Evolutionary conservation across 495 filamentous ascomycete species (phyloP).

Genomic region (Pseudevernia furfuracea): DNA sequence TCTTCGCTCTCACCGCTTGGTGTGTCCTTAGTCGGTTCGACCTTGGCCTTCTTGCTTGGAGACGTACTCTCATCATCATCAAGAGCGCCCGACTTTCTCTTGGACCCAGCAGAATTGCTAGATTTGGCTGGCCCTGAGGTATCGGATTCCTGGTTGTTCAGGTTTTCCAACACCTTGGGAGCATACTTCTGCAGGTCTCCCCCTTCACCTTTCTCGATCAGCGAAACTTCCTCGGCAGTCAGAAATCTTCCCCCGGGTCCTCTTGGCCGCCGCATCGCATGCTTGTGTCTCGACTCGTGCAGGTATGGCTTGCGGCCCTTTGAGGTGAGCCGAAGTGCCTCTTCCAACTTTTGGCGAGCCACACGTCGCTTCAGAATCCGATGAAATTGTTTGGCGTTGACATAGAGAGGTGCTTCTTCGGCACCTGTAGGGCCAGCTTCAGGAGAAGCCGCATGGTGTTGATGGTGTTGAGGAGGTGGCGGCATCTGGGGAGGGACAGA

Average conservation of each 20-base stretch:
- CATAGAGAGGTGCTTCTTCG: conserved; percentile 92
- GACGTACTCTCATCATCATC: conserved; percentile 37
- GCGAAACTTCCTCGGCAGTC: conserved; percentile 94
- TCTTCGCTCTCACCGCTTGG: conserved; percentile 42
- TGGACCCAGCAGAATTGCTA: conserved; percentile 33
- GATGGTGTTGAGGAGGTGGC: conserved; percentile 46
- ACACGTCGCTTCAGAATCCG: conserved; percentile 90
- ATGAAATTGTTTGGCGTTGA: conserved; percentile 98
- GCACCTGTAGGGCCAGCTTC: conserved; percentile 68
- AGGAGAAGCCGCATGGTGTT: conserved; percentile 64
- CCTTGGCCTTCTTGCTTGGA: conserved; percentile 43
- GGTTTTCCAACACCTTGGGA: conserved; percentile 24
- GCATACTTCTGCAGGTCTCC: conserved; percentile 27
- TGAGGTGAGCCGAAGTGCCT: conserved; percentile 79
- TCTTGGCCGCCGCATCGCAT: conserved; percentile 92
- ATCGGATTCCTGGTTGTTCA: conserved; percentile 23
- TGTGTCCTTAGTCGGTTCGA: conserved; percentile 29
- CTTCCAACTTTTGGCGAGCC: conserved; percentile 87
- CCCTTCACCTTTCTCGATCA: conserved; percentile 60
- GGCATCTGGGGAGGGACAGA: conserved; percentile 43
- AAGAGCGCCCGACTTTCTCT: conserved; percentile 45
- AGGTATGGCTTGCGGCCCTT: conserved; percentile 96
- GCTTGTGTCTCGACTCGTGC: conserved; percentile 98
- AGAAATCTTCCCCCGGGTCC: conserved; percentile 95
- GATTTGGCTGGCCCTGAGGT: conserved; percentile 26